Evolutionary conservation across 805 yeast species (phyloP).

Genomic region (Monosporozyma servazzii): DNA sequence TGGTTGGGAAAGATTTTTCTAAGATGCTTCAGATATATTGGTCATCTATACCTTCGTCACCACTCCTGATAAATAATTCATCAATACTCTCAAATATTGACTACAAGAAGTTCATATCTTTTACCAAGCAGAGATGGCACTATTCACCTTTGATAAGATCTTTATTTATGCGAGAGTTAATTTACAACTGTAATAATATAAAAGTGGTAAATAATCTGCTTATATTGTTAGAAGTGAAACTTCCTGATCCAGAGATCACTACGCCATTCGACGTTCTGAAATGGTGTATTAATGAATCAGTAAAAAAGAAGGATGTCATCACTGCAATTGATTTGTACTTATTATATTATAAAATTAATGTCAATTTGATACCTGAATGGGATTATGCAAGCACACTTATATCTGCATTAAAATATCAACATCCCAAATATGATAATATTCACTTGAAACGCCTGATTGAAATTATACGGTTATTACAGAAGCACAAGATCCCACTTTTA

Average conservation of each 20-base stretch:
- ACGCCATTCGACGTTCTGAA: constrained; percentile 5
- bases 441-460: constrained; percentile 12
- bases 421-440: constrained; percentile 16
- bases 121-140: neutral
- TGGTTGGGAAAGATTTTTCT: neutral
- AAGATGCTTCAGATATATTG: neutral
- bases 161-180: neutral
- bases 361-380: constrained; percentile 4
- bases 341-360: constrained; percentile 10
- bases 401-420: constrained; percentile 14
- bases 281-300: constrained; percentile 14
- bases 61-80: neutral
- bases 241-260: neutral
- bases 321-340: constrained; percentile 19
- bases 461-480: constrained; percentile 9
- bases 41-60: neutral
- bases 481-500: neutral
- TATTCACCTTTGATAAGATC: neutral
- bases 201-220: neutral
- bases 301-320: constrained; percentile 11
- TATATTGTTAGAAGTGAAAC: neutral
- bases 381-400: constrained; percentile 8
- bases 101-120: neutral
- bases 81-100: neutral
- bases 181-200: neutral